A percentile compares a stretch with the other conserved stretches of the same genome.
Evolutionary conservation across 2,329 filamentous ascomycete genomes (phyloP).

Genomic region (Paecilomyces niveus): DNA sequence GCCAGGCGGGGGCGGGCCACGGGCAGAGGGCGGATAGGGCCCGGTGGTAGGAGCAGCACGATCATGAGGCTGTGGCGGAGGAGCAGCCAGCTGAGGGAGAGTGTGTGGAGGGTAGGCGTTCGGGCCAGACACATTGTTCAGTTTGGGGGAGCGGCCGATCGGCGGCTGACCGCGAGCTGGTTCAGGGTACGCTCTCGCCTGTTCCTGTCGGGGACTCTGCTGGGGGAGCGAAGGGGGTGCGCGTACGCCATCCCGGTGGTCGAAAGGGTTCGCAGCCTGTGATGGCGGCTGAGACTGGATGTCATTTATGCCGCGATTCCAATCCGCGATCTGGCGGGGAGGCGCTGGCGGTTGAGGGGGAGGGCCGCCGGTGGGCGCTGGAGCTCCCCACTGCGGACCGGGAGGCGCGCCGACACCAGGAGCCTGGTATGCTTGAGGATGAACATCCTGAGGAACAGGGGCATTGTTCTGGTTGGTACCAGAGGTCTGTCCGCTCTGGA

Average conservation of each 20-base stretch:
- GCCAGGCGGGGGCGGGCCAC: constrained; percentile 38
- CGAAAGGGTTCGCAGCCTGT: constrained; percentile 69
- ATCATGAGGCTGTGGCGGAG: constrained; percentile 36
- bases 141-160: constrained; percentile 55
- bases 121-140: constrained; percentile 43
- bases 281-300: constrained; percentile 55
- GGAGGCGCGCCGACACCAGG: constrained; percentile 75
- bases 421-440: constrained; percentile 87
- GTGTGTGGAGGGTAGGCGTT: constrained; percentile 46
- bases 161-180: constrained; percentile 49
- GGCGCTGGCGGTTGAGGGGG: constrained; percentile 57
- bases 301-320: constrained; percentile 66
- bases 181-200: constrained; percentile 62
- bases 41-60: constrained; percentile 25
- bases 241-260: constrained; percentile 66
- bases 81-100: constrained; percentile 45
- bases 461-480: constrained; percentile 60
- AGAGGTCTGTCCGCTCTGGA: constrained; percentile 65
- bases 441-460: constrained; percentile 77
- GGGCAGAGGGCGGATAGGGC: constrained; percentile 28
- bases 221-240: constrained; percentile 63
- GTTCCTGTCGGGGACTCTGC: constrained; percentile 69
- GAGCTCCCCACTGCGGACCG: constrained; percentile 82
- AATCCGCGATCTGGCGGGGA: constrained; percentile 53
- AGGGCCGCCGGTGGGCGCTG: constrained; percentile 45